These are phyloP conservation scores for Scedosporium boydii DNA, from an alignment of 2,329 filamentous ascomycete species.

Conservation along the genomic window DNA sequence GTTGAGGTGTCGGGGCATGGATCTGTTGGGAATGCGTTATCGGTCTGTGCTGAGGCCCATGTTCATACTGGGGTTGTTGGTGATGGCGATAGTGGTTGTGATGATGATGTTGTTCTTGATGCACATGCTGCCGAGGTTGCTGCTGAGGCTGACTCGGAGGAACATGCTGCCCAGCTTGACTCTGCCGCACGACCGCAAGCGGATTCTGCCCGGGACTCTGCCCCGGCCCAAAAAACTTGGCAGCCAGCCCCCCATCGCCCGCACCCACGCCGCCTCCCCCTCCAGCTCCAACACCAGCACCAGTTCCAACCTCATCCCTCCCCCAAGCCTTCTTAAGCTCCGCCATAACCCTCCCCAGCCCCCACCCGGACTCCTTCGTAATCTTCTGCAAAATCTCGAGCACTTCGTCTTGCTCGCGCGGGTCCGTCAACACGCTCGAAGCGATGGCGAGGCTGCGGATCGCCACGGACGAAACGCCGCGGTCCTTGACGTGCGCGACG, in stretches of 20 bases:
- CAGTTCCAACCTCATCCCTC: conserved; percentile 38
- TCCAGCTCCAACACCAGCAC: neutral
- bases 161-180: conserved; percentile 13
- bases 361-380: conserved; percentile 68
- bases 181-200: neutral
- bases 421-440: conserved; percentile 59
- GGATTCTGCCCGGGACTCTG: neutral
- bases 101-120: neutral
- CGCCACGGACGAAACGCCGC: conserved; percentile 68
- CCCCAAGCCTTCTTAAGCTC: conserved; percentile 72
- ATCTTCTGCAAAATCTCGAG: conserved; percentile 68
- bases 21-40: neutral
- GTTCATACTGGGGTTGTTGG: neutral
- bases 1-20: conserved; percentile 10
- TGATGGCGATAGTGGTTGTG: neutral
- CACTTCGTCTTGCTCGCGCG: conserved; percentile 71
- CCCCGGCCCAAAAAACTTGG: neutral
- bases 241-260: neutral
- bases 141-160: conserved; percentile 7
- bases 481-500: conserved; percentile 72
- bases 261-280: neutral
- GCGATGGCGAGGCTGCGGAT: conserved; percentile 72
- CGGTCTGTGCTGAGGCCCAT: conserved; percentile 9
- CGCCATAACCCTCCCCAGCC: conserved; percentile 59
- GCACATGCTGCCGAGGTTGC: conserved; percentile 9